Evolutionary conservation across 768 basidiomycete genomes (phyloP).

Genomic region (Leccinum broughii): DNA sequence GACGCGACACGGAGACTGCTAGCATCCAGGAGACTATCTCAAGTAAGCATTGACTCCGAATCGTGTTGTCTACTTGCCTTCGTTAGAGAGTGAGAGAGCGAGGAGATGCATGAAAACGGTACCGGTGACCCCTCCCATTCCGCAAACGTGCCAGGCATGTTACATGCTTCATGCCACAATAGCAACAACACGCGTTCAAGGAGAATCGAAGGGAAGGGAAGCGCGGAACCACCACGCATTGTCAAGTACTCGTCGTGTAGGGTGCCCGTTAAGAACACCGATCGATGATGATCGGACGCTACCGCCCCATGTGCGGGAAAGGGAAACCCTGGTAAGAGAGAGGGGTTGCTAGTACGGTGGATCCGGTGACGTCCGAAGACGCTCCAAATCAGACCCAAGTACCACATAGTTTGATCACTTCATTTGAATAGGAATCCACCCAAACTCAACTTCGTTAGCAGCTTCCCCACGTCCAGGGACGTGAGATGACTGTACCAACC

Average conservation of each 20-base stretch:
- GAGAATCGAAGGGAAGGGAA: background rate
- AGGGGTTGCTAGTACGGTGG: background rate
- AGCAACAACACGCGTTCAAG: background rate
- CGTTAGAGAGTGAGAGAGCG: background rate
- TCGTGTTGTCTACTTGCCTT: background rate
- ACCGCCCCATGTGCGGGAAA: background rate
- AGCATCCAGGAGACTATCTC: background rate
- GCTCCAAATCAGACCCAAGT: background rate
- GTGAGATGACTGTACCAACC: background rate
- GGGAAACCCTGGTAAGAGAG: background rate
- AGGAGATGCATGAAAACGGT: background rate
- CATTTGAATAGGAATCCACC: background rate
- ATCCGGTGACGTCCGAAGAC: background rate
- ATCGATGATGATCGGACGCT: background rate
- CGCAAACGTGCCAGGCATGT: background rate
- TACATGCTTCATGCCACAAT: background rate
- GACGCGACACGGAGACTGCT: background rate
- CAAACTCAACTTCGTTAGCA: background rate
- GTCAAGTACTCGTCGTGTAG: background rate
- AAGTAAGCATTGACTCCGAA: background rate
- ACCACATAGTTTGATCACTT: background rate
- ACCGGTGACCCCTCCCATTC: background rate
- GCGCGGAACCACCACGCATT: background rate
- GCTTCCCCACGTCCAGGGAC: slow-evolving; percentile 1
- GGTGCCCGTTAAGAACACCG: background rate